Percentiles rank a stretch among this genome's conserved stretches.
These are phyloP conservation scores for Didymella segeticola DNA, from an alignment of 2,329 filamentous ascomycete species.

Conservation along the genomic window DNA sequence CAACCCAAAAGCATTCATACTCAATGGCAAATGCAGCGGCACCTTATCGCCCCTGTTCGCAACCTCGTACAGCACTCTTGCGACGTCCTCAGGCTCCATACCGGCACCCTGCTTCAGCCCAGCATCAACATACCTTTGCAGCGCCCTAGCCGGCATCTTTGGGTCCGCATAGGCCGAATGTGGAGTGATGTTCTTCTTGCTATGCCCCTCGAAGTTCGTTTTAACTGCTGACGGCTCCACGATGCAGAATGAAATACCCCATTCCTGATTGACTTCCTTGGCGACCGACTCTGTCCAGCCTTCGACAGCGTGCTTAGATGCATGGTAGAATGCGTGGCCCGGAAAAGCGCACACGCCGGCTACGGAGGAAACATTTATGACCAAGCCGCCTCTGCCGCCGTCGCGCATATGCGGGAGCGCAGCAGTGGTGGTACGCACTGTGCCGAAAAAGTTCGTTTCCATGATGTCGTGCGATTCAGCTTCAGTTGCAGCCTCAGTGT, in stretches of 20 bases:
- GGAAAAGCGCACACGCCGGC: slow-evolving; percentile 30
- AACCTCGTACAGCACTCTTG: slow-evolving; percentile 42
- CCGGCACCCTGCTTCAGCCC: slow-evolving; percentile 46
- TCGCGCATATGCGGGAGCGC: slow-evolving; percentile 51
- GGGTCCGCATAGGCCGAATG: slow-evolving; percentile 29
- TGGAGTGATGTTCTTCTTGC: slow-evolving; percentile 27
- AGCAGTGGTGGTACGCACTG: slow-evolving; percentile 49
- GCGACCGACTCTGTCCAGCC: slow-evolving; percentile 57
- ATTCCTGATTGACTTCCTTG: slow-evolving; percentile 50
- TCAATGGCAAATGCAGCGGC: slow-evolving; percentile 54
- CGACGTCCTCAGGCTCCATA: slow-evolving; percentile 13
- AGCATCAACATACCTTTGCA: slow-evolving; percentile 45
- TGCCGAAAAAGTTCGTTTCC: slow-evolving; percentile 56
- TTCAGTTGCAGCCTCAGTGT: slow-evolving; percentile 38
- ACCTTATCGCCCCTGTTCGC: slow-evolving; percentile 46
- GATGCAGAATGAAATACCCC: slow-evolving; percentile 50
- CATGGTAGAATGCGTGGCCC: slow-evolving; percentile 33
- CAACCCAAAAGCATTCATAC: slow-evolving; percentile 46
- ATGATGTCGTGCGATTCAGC: slow-evolving; percentile 46
- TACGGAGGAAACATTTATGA: slow-evolving; percentile 28
- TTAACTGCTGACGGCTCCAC: slow-evolving; percentile 52
- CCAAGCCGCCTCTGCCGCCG: slow-evolving; percentile 33
- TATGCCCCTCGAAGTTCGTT: slow-evolving; percentile 47
- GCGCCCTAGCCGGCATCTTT: slow-evolving; percentile 28
- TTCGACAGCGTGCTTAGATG: slow-evolving; percentile 38